Base-by-base conservation (phyloP, 164 flowering plant species). In the Echeveria elegans region DNA sequence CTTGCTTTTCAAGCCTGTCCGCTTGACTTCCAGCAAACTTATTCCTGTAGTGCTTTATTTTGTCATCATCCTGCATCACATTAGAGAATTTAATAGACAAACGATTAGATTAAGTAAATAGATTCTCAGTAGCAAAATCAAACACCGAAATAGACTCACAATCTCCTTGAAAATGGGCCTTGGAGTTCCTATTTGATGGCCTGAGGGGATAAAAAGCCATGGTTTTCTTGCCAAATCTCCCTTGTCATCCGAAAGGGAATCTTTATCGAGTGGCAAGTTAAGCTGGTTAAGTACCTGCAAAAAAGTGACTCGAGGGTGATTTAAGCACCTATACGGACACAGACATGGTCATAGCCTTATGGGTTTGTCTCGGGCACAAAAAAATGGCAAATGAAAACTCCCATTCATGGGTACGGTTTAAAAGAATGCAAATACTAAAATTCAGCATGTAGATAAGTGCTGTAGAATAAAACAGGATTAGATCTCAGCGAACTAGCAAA, bases 1-100 rank as follows among this genome's bases (percentile, higher is more conserved):
- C 90, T 56, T 84, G 92, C 77, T 82, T 82, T 68, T 63, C 78
- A 61, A 74, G 76, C 73, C 98, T 82, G 60, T 94, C 96, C 69
- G 93, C 87, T 73, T 94, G 97, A 79, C 96, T 94, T 74, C 98
- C 98, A 63, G 97, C 91, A 85, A 84, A 94, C 74, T 79, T 88
- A 47, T 74, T 66, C 69, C 88, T 79, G 66, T 58, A 82, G 43
- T 53, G 65, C 58, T 82, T 82, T 1, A 89, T 89, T 41, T 83
- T 85, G 21, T 91, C 93, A 73, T 87, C 89, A 83, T 79, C 83
- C 98, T 91, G 83, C 40, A 66, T 21, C 63, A 34, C 19, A 69
- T 45, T 34, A 24, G 50, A 72, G 32, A 15, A 45, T 23, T 45
- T 12, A 43, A 62, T 28, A 65, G 30, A 68, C 36, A 28, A 30